Evolutionary conservation across 2,329 filamentous ascomycete genomes (phyloP).

Genomic region (Raffaelea albimanens): DNA sequence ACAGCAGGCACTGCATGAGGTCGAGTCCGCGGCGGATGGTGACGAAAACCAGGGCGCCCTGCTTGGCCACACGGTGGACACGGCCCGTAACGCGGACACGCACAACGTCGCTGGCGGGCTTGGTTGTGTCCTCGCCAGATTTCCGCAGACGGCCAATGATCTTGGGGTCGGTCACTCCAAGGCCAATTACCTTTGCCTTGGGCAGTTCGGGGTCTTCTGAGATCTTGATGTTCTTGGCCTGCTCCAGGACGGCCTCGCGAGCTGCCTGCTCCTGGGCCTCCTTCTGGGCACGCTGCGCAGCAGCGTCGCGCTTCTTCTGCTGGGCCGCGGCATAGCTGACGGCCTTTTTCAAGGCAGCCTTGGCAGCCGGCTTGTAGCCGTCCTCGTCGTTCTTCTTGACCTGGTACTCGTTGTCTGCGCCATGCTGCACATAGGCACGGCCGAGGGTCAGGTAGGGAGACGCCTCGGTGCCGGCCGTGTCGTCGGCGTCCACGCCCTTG

Average conservation of each 20-base stretch:
- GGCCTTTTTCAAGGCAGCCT: not conserved
- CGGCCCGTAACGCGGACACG: constrained; percentile 73
- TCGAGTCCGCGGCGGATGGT: constrained; percentile 80
- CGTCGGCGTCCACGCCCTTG: not conserved
- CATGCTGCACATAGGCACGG: not conserved
- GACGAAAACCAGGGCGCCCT: constrained; percentile 80
- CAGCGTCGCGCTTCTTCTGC: not conserved
- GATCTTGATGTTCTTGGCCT: constrained; percentile 69
- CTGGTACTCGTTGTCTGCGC: not conserved
- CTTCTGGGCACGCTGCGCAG: constrained; percentile 21
- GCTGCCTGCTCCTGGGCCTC: constrained; percentile 66
- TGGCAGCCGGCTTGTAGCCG: not conserved
- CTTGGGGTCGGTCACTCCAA: constrained; percentile 26
- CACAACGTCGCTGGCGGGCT: constrained; percentile 45
- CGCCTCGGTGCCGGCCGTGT: not conserved
- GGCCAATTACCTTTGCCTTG: constrained; percentile 63
- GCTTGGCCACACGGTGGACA: constrained; percentile 70
- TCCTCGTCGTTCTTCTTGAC: not conserved
- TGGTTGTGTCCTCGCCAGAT: constrained; percentile 36
- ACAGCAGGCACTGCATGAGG: constrained; percentile 73
- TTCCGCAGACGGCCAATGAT: constrained; percentile 22
- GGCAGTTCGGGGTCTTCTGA: constrained; percentile 67
- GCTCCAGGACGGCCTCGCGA: constrained; percentile 61
- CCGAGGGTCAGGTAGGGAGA: not conserved
- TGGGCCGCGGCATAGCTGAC: not conserved